A percentile compares a stretch with the other conserved stretches of the same genome.
These are phyloP conservation scores for Metschnikowia similis DNA, from an alignment of 805 yeast genomes.

Conservation along the genomic window DNA sequence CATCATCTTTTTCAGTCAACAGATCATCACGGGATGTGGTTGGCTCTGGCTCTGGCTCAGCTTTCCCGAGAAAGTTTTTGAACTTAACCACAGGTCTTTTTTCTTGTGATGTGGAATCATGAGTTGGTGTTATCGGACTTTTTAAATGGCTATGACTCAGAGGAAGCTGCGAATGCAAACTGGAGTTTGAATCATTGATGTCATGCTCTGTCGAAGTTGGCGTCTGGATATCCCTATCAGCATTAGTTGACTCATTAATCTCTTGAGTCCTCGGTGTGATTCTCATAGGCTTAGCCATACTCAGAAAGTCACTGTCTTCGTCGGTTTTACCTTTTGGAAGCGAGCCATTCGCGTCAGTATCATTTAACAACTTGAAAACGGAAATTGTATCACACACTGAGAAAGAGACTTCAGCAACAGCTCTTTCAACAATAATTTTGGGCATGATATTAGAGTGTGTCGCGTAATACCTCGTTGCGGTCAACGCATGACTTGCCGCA, in stretches of 20 bases:
- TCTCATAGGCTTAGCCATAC: constrained; percentile 11
- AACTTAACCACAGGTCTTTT: neutral
- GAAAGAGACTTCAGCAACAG: constrained; percentile 70
- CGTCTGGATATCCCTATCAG: neutral
- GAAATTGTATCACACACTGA: constrained; percentile 59
- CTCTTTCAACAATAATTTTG: constrained; percentile 63
- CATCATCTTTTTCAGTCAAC: neutral
- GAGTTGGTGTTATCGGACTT: neutral
- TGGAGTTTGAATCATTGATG: neutral
- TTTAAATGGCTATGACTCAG: neutral
- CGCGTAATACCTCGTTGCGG: constrained; percentile 71
- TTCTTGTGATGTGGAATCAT: neutral
- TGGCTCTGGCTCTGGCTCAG: neutral
- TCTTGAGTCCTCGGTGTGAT: constrained; percentile 7
- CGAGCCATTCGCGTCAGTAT: neutral
- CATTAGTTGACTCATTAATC: neutral
- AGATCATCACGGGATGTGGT: neutral
- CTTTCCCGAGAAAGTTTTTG: neutral
- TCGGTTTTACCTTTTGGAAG: neutral
- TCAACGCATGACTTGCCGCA: constrained; percentile 68
- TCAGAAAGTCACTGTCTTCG: neutral
- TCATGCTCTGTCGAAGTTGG: neutral
- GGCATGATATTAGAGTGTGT: constrained; percentile 65
- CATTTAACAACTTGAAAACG: constrained; percentile 40
- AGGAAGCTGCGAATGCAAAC: neutral